Conservation (phyloP, 495 filamentous ascomycete species). For the Platismatia glauca region DNA sequence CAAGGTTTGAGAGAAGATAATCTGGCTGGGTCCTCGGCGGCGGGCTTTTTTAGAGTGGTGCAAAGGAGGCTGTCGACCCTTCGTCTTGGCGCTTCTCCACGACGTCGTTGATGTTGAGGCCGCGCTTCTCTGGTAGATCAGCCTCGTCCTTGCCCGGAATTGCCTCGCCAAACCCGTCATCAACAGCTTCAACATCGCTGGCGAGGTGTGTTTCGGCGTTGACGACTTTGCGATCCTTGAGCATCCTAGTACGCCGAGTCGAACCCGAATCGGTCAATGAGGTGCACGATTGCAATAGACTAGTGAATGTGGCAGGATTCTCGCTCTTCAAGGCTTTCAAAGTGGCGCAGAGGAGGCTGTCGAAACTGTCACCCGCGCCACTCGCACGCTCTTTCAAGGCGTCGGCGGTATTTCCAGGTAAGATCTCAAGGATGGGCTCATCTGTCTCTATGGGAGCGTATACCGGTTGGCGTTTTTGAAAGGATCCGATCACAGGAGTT, state of each 20-base stretch:
- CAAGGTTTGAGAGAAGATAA: background rate
- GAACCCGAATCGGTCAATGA: background rate
- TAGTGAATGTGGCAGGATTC: background rate
- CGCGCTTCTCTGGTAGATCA: background rate
- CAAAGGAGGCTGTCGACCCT: background rate
- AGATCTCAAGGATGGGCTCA: background rate
- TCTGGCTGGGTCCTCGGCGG: background rate
- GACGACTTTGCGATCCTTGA: background rate
- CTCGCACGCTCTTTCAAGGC: background rate
- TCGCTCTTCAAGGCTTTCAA: background rate
- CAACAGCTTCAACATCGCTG: background rate
- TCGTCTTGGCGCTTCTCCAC: background rate
- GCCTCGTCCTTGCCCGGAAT: background rate
- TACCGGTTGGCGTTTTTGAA: background rate
- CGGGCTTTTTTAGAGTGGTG: background rate
- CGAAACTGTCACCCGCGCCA: background rate
- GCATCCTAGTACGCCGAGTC: background rate
- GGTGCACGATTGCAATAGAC: conserved; percentile 1
- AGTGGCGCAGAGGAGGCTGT: background rate
- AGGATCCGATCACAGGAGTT: background rate
- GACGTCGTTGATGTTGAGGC: background rate
- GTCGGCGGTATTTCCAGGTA: background rate
- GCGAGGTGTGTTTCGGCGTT: background rate
- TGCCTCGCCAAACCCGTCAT: background rate
- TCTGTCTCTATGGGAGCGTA: background rate